These are phyloP conservation scores for Microcera coccophila DNA, from an alignment of 2,329 filamentous ascomycete genomes.

Conservation along the genomic window DNA sequence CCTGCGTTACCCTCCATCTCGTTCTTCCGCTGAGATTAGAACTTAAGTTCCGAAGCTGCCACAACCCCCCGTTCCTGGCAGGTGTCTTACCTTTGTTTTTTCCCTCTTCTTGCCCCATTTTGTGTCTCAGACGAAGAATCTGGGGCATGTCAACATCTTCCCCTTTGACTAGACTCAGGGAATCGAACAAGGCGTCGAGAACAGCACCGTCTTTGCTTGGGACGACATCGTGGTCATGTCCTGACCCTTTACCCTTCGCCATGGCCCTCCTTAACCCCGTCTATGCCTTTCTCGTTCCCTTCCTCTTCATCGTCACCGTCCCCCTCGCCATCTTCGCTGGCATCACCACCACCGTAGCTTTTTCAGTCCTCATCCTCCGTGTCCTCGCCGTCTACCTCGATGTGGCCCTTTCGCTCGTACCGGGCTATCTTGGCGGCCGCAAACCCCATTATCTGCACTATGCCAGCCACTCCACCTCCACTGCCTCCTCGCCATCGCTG, in stretches of 20 bases:
- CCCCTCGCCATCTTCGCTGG: conserved; percentile 61
- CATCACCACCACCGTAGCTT: conserved; percentile 59
- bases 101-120: neutral
- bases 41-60: too few relatives aligned
- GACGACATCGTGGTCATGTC: conserved; percentile 13
- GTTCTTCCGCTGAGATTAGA: neutral
- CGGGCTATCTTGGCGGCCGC: conserved; percentile 49
- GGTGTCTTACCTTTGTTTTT: neutral
- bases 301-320: conserved; percentile 58
- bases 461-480: conserved; percentile 15
- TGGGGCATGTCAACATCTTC: neutral
- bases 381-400: conserved; percentile 62
- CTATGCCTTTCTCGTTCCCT: conserved; percentile 56
- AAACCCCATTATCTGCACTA: conserved; percentile 29
- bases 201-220: too few relatives aligned
- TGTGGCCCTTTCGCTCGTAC: conserved; percentile 54
- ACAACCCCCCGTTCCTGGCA: neutral
- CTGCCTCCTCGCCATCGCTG: conserved; percentile 10
- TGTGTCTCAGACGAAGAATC: neutral
- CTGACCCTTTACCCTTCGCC: conserved; percentile 13
- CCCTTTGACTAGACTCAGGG: neutral
- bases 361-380: conserved; percentile 57
- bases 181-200: too few relatives aligned
- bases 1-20: neutral
- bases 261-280: conserved; percentile 55